Base-by-base conservation (phyloP, 2,329 filamentous ascomycete genomes). In the Cercospora janseana region DNA sequence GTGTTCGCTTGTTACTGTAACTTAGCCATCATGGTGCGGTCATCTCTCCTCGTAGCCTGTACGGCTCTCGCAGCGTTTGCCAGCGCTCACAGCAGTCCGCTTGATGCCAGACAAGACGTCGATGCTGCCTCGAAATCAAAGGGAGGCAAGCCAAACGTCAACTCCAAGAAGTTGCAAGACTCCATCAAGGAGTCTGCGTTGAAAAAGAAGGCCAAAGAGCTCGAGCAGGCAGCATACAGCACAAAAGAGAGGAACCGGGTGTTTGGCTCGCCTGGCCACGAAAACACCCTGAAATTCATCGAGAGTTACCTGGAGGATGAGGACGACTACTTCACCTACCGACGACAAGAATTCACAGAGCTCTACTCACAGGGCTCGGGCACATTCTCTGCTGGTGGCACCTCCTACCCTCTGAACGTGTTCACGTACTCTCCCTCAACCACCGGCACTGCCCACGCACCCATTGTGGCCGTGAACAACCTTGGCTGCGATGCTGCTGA, bases 401-500 rank as follows among this genome's bases (percentile, higher is more conserved):
- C 73, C 79, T 79, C 55, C 78, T 85, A 61, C 72, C 75, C 29
- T 80, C 79, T 72, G 82, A 83, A 34, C 3, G 48, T 59, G 43
- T 84, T 88, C 77, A 76, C 79, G 41, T 74, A 88, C 61, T 86
- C 83, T 2, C 13, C 54, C 12, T 46, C 48, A n/a, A 51, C 52
- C 8, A 84, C 85, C 15, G 86, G 81, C 3, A 72, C 73, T 53
- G 63, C 80, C 61, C 78, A 75, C 55, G 68, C 84, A 65, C 51
- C 80, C 4, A 63, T 88, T 6, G 72, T 83, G 4, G 72, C 82
- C 4, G 79, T 85, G 2, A 64, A 69, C 2, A 81, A 83, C 60
- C 66, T 79, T 4, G 86, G 86, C 40, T 90, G 86, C 66, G 65
- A 77, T 16, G 69, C 73, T 9, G 72, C 75, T 2, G 85, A 91